These are phyloP conservation scores for Royoungia palumana DNA, from an alignment of 768 basidiomycete genomes.

Conservation along the genomic window DNA sequence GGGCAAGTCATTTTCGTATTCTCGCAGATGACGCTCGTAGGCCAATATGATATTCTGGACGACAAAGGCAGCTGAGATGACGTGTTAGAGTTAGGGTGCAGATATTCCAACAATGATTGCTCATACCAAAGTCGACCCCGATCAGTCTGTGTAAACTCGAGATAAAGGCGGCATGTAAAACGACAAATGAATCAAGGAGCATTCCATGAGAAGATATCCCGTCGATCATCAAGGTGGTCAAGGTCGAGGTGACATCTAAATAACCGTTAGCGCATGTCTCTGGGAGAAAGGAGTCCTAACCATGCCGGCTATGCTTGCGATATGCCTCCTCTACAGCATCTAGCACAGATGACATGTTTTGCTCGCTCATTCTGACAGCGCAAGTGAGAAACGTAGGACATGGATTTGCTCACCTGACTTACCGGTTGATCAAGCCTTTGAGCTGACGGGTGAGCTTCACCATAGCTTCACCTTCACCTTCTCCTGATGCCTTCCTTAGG, in stretches of 20 bases:
- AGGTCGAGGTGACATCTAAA: constrained; percentile 75
- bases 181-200: constrained; percentile 84
- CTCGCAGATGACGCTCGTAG: constrained; percentile 59
- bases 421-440: constrained; percentile 90
- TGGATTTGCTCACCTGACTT: constrained; percentile 8
- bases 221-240: constrained; percentile 73
- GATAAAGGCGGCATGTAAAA: constrained; percentile 82
- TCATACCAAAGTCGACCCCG: constrained; percentile 85
- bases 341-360: constrained; percentile 76
- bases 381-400: constrained; percentile 1
- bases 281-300: constrained; percentile 36
- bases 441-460: constrained; percentile 68
- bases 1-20: constrained; percentile 22
- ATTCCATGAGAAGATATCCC: constrained; percentile 79
- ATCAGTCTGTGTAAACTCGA: constrained; percentile 76
- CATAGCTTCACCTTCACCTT: constrained; percentile 35
- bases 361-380: constrained; percentile 76
- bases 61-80: constrained; percentile 68
- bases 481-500: constrained; percentile 51
- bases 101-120: neutral
- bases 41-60: constrained; percentile 65
- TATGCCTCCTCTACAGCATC: constrained; percentile 75
- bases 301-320: constrained; percentile 71
- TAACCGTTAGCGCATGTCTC: constrained; percentile 5
- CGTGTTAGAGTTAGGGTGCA: neutral